Evolutionary conservation across 2,329 filamentous ascomycete species (phyloP), one percentile per base, ranked within the genome.

Genomic region (Trichoderma sp.): DNA sequence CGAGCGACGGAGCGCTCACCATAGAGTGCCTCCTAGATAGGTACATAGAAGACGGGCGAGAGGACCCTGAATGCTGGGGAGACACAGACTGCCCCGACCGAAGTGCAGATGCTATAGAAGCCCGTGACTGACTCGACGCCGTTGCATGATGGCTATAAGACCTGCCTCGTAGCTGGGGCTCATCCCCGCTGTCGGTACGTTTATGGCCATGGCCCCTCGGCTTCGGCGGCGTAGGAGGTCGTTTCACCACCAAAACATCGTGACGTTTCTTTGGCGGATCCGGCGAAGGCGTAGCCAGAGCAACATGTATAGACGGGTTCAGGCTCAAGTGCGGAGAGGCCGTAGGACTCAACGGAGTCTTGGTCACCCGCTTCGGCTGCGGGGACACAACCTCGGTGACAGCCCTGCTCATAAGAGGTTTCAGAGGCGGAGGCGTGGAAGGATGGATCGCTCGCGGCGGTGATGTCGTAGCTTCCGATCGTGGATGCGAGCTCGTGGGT

Each of bases 191-290:
- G 56, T 43, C 19, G 3, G 31, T 64, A 21, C 73, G 75, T 13
- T 57, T 63, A 21, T 72, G 73, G 35, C 74, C 73, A 1, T n/a
- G 6, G 2, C 76, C 77, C 2, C 79, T 73, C 11, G 78, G 78
- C 53, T 80, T 75, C 2, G 80, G 80, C 1, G 80, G 80, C 19
- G 79, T 78, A 1, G 82, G 81, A 16, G 81, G 76, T 16, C 77
- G 74, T 10, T 74, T 72, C 4, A 70, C 16, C 7, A 70, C 16
- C 7, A 49, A 53, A 3, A 72, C 61, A n/a, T 71, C 73, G 5
- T 70, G 67, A 21, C 71, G 74, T 8, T 72, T 75, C 67, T 78
- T 80, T 66, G 70, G 72, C 10, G 76, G 77, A 69, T 77, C 76
- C 2, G 75, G 74, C 8, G 77, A 77, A 1, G 74, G 72, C 1